Conservation (phyloP, 768 basidiomycete species). For the Rhodotorula sphaerocarpa region DNA sequence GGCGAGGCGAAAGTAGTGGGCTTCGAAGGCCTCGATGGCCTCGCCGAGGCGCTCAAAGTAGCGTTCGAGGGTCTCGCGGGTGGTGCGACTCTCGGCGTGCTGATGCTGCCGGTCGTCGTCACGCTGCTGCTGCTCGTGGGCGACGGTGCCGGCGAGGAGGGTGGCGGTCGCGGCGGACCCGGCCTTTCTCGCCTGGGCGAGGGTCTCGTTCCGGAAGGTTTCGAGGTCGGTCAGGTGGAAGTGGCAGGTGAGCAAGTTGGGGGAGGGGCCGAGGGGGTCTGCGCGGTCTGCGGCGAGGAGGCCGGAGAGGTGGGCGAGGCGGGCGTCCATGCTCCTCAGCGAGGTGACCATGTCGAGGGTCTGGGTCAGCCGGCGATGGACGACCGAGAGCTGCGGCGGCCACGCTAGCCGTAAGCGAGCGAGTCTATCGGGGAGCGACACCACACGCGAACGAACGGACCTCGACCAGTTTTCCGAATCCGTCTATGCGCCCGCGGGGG, state of each 20-base stretch:
- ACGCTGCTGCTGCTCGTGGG: neutral
- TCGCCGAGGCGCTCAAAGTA: slow-evolving; percentile 80
- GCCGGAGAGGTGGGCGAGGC: slow-evolving; percentile 66
- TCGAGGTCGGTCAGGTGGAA: slow-evolving; percentile 87
- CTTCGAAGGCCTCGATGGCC: slow-evolving; percentile 73
- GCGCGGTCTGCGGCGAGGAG: slow-evolving; percentile 67
- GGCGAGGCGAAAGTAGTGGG: slow-evolving; percentile 69
- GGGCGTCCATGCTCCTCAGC: slow-evolving; percentile 80
- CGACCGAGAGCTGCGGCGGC: slow-evolving; percentile 71
- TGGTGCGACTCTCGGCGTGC: slow-evolving; percentile 42
- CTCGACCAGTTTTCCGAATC: slow-evolving; percentile 91
- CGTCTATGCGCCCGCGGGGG: slow-evolving; percentile 65
- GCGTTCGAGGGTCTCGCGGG: slow-evolving; percentile 48
- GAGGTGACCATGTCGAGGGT: slow-evolving; percentile 94
- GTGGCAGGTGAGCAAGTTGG: slow-evolving; percentile 81
- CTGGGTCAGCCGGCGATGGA: slow-evolving; percentile 88
- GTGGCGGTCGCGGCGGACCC: slow-evolving; percentile 40
- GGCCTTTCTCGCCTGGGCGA: slow-evolving; percentile 73
- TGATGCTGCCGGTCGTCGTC: slow-evolving; percentile 58
- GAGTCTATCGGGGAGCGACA: neutral
- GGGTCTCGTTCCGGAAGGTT: slow-evolving; percentile 83
- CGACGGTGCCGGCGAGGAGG: neutral
- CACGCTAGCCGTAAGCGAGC: no score
- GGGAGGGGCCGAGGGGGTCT: slow-evolving; percentile 75
- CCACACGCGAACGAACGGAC: slow-evolving; percentile 46